Evolutionary conservation across 164 flowering plant genomes (phyloP).

Genomic region (Magnolia officinalis): DNA sequence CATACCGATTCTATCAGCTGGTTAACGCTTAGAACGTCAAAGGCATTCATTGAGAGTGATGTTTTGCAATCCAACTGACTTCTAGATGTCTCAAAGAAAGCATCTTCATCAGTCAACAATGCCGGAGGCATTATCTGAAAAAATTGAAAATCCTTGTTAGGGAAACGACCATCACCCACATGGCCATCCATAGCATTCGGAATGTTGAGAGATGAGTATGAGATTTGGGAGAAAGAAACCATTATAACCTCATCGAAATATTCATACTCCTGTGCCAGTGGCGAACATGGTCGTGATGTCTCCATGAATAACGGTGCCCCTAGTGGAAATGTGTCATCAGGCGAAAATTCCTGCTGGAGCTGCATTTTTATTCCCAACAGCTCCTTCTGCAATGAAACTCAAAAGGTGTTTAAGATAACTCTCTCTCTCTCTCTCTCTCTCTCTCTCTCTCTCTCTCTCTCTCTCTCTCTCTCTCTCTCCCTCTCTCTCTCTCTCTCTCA

Average conservation of each 20-base stretch:
- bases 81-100: slow-evolving; percentile 49
- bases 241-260: slow-evolving; percentile 58
- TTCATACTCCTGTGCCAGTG: slow-evolving; percentile 50
- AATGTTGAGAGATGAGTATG: background rate
- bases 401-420: too few species aligned
- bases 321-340: slow-evolving; percentile 72
- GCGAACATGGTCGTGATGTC: slow-evolving; percentile 71
- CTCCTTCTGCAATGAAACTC: slow-evolving; percentile 51
- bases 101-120: slow-evolving; percentile 57
- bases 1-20: slow-evolving; percentile 84
- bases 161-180: background rate
- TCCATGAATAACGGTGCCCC: slow-evolving; percentile 76
- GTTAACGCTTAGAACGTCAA: slow-evolving; percentile 68
- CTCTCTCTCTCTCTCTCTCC: too few species aligned
- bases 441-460: too few species aligned
- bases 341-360: slow-evolving; percentile 60
- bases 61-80: slow-evolving; percentile 62
- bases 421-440: too few species aligned
- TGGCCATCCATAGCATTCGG: background rate
- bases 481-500: too few species aligned
- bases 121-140: slow-evolving; percentile 41
- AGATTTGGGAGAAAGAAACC: background rate
- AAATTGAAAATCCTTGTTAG: slow-evolving; percentile 5
- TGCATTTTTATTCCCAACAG: slow-evolving; percentile 44
- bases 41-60: slow-evolving; percentile 44